These are phyloP conservation scores for Gynostemma pentaphyllum DNA, from an alignment of 306 rosid species.

Conservation along the genomic window DNA sequence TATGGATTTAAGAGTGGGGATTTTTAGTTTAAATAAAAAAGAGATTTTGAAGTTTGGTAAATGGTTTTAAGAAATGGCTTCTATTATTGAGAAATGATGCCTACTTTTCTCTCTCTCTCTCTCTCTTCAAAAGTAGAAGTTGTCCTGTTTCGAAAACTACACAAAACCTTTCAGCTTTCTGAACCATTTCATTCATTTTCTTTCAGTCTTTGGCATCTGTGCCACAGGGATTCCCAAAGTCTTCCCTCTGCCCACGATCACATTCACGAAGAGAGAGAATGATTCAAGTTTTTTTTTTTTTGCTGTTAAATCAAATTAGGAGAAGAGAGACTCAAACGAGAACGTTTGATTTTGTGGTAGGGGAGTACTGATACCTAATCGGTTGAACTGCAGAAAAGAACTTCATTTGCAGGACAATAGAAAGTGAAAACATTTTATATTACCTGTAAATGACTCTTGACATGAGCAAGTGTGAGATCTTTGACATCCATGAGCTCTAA, in stretches of 20 bases:
- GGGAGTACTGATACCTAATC: too few species aligned
- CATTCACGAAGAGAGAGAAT: neutral
- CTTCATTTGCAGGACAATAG: too few species aligned
- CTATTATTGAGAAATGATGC: constrained; percentile 97
- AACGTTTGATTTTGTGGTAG: too few species aligned
- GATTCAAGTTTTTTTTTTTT: too few species aligned
- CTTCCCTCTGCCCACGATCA: constrained; percentile 13
- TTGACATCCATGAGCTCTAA: constrained; percentile 93
- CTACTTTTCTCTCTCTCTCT: constrained; percentile 36
- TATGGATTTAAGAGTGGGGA: too few species aligned
- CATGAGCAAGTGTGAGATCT: constrained; percentile 95
- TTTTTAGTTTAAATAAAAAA: too few species aligned
- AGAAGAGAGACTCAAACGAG: too few species aligned
- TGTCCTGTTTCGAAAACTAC: constrained; percentile 44
- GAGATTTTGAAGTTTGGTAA: constrained; percentile 42
- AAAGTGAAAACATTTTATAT: too few species aligned
- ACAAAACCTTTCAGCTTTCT: constrained; percentile 2
- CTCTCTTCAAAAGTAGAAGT: constrained; percentile 52
- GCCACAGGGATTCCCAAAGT: constrained; percentile 44
- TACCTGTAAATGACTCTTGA: constrained; percentile 98
- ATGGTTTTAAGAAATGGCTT: constrained; percentile 81
- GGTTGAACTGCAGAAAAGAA: too few species aligned
- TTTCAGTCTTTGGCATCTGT: constrained; percentile 33
- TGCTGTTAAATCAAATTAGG: too few species aligned
- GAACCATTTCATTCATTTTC: neutral